Percentiles rank a stretch among this genome's conserved stretches.
Conservation (phyloP, 2,329 filamentous ascomycete species). For the Aspergillus quadricinctus region DNA sequence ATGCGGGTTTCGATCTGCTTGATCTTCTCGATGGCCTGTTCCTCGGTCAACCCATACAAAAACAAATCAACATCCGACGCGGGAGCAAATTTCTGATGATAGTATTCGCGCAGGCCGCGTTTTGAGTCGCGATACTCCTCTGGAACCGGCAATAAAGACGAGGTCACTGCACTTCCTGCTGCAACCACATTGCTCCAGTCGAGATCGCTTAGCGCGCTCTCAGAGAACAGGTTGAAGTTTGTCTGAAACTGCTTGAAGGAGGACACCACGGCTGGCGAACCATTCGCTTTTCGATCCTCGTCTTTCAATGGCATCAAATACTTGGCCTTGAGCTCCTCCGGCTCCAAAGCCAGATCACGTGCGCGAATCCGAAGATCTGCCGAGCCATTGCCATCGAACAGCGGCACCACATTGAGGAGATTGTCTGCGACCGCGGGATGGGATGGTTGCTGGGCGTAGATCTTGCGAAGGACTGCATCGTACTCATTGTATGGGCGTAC, state of each 20-base stretch:
- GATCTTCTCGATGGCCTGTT: constrained; percentile 77
- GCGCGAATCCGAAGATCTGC: constrained; percentile 27
- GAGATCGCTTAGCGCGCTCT: constrained; percentile 68
- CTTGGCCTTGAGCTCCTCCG: constrained; percentile 25
- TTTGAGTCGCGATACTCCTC: constrained; percentile 59
- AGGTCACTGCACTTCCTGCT: constrained; percentile 76
- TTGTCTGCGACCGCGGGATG: constrained; percentile 26
- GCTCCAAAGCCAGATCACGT: constrained; percentile 28
- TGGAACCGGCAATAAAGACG: constrained; percentile 69
- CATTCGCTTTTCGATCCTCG: constrained; percentile 58
- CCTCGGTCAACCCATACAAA: constrained; percentile 72
- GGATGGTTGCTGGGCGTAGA: constrained; percentile 37
- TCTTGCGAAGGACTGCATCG: constrained; percentile 32
- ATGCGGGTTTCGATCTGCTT: constrained; percentile 73
- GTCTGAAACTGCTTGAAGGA: constrained; percentile 67
- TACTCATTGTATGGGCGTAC: constrained; percentile 35
- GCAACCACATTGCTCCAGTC: constrained; percentile 81
- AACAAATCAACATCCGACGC: constrained; percentile 87
- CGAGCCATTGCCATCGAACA: constrained; percentile 25
- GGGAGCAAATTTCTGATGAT: constrained; percentile 74
- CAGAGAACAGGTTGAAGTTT: constrained; percentile 79
- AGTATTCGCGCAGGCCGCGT: constrained; percentile 63
- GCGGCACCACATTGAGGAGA: constrained; percentile 31
- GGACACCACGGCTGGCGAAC: constrained; percentile 63
- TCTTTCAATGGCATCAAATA: constrained; percentile 32